These are phyloP conservation scores for Prorocentrum cordatum DNA, from an alignment of 169 alveolate genomes.

Conservation along the genomic window DNA sequence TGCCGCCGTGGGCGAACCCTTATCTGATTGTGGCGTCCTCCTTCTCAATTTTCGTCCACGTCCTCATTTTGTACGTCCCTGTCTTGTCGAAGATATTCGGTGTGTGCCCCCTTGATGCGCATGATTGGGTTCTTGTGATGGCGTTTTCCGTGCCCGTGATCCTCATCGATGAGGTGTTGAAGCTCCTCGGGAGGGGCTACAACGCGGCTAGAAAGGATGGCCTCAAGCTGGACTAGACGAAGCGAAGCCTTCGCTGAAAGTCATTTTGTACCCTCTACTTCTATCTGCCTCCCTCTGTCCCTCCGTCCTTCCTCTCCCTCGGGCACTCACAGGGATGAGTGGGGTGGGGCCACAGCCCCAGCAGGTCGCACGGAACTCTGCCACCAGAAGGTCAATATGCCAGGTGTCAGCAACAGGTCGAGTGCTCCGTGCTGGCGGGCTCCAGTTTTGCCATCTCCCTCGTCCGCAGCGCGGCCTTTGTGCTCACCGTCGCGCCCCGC, in stretches of 20 bases:
- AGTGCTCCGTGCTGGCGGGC: constrained; percentile 47
- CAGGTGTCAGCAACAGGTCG: constrained; percentile 50
- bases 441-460: neutral
- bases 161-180: constrained; percentile 92
- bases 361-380: too few species aligned
- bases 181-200: constrained; percentile 79
- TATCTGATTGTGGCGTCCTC: constrained; percentile 86
- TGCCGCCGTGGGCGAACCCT: constrained; percentile 97
- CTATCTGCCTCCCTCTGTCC: neutral
- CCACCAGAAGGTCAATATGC: too few species aligned
- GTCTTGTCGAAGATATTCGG: constrained; percentile 84
- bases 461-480: neutral
- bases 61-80: constrained; percentile 90
- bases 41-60: constrained; percentile 76
- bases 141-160: constrained; percentile 95
- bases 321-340: constrained; percentile 19
- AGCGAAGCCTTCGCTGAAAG: too few species aligned
- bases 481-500: neutral
- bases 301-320: neutral
- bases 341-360: constrained; percentile 39
- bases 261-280: too few species aligned
- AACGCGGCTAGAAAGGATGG: neutral
- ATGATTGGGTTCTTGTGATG: constrained; percentile 88
- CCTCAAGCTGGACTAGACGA: neutral
- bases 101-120: constrained; percentile 84